These are phyloP conservation scores for Spathaspora passalidarum DNA, from an alignment of 805 yeast genomes.

Conservation along the genomic window DNA sequence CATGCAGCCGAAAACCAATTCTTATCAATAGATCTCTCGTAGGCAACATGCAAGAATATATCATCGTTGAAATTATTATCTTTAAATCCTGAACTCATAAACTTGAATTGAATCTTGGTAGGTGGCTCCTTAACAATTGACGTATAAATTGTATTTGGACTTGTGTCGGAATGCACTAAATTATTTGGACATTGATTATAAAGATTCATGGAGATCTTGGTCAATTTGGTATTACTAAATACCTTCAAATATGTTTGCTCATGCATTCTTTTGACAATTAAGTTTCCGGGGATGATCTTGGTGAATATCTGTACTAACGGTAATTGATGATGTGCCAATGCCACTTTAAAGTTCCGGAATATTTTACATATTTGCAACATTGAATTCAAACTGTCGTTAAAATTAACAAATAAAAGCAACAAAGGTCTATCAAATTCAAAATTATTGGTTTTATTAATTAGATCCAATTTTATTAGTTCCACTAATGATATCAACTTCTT, in stretches of 20 bases:
- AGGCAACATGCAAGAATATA: slow-evolving; percentile 78
- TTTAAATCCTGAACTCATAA: slow-evolving; percentile 19
- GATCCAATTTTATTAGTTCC: slow-evolving; percentile 35
- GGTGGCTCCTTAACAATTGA: slow-evolving; percentile 39
- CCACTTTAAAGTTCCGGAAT: slow-evolving; percentile 44
- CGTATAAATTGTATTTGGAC: slow-evolving; percentile 20
- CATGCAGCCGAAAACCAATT: slow-evolving; percentile 87
- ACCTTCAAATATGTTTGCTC: slow-evolving; percentile 18
- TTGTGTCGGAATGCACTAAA: slow-evolving; percentile 11
- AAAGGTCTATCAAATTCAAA: slow-evolving; percentile 48
- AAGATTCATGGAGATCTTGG: slow-evolving; percentile 48
- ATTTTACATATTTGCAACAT: slow-evolving; percentile 44
- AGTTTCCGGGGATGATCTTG: slow-evolving; percentile 31
- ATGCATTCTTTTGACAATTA: slow-evolving; percentile 19
- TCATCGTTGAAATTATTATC: slow-evolving; percentile 50
- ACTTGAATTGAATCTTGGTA: slow-evolving; percentile 32
- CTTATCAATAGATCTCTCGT: slow-evolving; percentile 75
- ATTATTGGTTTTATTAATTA: slow-evolving; percentile 37
- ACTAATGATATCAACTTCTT: slow-evolving; percentile 28
- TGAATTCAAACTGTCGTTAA: slow-evolving; percentile 41
- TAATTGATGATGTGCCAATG: slow-evolving; percentile 35
- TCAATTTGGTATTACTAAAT: slow-evolving; percentile 33
- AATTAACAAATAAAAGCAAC: slow-evolving; percentile 49
- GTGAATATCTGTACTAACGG: slow-evolving; percentile 38
- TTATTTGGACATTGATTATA: slow-evolving; percentile 55